A percentile compares a stretch with the other conserved stretches of the same genome.
Evolutionary conservation across 306 rosid species (phyloP).

Genomic region (Cercis canadensis): DNA sequence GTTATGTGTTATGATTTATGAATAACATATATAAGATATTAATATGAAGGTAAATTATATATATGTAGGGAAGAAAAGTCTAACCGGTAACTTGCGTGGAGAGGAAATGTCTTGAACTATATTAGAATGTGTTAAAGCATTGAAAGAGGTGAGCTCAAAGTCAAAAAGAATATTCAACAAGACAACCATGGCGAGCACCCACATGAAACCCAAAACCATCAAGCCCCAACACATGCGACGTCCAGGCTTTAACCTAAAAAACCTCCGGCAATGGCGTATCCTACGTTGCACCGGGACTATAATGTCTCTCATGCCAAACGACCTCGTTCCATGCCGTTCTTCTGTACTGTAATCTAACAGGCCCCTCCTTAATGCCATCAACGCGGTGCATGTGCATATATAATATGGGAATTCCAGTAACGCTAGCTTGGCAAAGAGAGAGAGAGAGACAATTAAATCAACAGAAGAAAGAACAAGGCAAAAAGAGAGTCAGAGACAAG

Average conservation of each 20-base stretch:
- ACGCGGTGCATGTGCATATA: too few species aligned
- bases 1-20: too few species aligned
- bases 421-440: too few species aligned
- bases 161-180: not conserved
- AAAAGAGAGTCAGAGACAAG: too few species aligned
- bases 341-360: not conserved
- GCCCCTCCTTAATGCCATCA: not conserved
- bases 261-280: not conserved
- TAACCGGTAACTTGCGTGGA: not conserved
- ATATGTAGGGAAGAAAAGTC: too few species aligned
- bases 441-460: too few species aligned
- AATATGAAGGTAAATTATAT: too few species aligned
- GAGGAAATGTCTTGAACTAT: not conserved
- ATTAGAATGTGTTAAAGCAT: not conserved
- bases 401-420: too few species aligned
- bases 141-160: too few species aligned
- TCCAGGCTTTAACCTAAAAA: not conserved
- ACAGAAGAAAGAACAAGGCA: too few species aligned
- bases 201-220: not conserved
- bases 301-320: not conserved
- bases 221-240: not conserved
- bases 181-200: too few species aligned
- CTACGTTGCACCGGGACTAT: not conserved
- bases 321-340: not conserved
- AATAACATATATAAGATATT: too few species aligned